Conservation (phyloP, 2,329 filamentous ascomycete species). For the Microcyclospora tardicrescens region DNA sequence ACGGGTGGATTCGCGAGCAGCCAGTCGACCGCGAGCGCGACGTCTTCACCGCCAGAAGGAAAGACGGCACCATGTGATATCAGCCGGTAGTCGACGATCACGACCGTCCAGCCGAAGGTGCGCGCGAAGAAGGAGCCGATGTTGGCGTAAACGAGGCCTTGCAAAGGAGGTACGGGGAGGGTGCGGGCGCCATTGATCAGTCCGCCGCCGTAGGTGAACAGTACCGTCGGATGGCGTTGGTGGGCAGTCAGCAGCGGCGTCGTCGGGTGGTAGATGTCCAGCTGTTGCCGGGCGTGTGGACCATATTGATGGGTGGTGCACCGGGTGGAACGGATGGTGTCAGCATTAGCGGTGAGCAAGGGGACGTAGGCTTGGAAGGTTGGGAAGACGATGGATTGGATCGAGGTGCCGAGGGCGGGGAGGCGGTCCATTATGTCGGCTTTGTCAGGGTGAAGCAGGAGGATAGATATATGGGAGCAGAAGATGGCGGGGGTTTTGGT, state of each 20-base stretch:
- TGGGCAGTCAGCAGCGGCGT: conserved; percentile 7
- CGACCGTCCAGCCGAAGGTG: conserved; percentile 22
- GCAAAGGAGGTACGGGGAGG: conserved; percentile 11
- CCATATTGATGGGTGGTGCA: conserved; percentile 25
- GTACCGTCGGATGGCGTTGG: conserved; percentile 10
- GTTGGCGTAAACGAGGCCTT: conserved; percentile 24
- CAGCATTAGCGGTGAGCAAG: conserved; percentile 12
- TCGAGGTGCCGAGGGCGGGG: conserved; percentile 12
- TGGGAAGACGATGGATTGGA: conserved; percentile 12
- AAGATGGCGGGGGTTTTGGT: no score
- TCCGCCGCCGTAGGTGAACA: conserved; percentile 25
- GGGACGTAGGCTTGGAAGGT: conserved; percentile 14
- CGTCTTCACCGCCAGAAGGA: conserved; percentile 30
- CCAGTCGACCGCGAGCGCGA: conserved; percentile 26
- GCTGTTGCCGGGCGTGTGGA: conserved; percentile 22
- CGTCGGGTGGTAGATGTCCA: conserved; percentile 27
- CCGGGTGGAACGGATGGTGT: conserved; percentile 11
- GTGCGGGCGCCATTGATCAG: conserved; percentile 24
- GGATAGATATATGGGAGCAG: no score
- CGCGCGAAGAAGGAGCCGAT: conserved; percentile 29
- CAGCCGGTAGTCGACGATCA: conserved; percentile 29
- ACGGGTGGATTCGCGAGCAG: conserved; percentile 15
- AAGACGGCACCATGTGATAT: conserved; percentile 27
- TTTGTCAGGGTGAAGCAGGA: no score
- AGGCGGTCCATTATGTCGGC: conserved; percentile 16